A percentile compares a stretch with the other conserved stretches of the same genome.
phyloP scores from a whole-genome alignment of 2,329 filamentous ascomycete genomes.

The Alternaria atra region DNA sequence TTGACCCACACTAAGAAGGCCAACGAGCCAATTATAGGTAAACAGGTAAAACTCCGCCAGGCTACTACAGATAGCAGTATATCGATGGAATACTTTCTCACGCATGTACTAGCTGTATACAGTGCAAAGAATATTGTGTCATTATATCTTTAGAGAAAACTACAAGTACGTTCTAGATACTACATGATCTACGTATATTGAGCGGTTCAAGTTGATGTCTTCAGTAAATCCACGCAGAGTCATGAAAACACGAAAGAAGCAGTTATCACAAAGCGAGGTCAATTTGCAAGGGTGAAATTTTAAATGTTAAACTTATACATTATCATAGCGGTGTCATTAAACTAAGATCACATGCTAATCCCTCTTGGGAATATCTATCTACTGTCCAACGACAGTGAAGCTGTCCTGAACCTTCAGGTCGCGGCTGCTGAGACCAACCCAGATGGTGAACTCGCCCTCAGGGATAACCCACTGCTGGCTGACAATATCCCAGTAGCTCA shows the following conservation, averaged over 20 bases:
- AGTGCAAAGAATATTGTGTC: no score
- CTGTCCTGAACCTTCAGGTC: slow-evolving; percentile 33
- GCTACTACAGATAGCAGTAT: no score
- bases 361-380: not conserved
- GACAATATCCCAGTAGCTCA: slow-evolving; percentile 84
- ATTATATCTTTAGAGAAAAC: no score
- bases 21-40: no score
- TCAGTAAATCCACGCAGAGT: no score
- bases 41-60: no score
- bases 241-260: not conserved
- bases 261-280: not conserved
- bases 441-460: slow-evolving; percentile 52
- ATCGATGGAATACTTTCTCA: no score
- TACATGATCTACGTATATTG: no score
- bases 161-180: no score
- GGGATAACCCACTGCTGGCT: slow-evolving; percentile 78
- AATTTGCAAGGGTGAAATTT: not conserved
- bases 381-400: slow-evolving; percentile 29
- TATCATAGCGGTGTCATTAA: slow-evolving; percentile 2
- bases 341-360: not conserved
- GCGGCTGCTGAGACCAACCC: slow-evolving; percentile 39
- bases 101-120: no score
- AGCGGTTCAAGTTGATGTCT: no score
- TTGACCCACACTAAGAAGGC: no score
- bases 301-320: not conserved